Evolutionary conservation across 2,329 filamentous ascomycete species (phyloP).

Genomic region (Aspergillus felis): DNA sequence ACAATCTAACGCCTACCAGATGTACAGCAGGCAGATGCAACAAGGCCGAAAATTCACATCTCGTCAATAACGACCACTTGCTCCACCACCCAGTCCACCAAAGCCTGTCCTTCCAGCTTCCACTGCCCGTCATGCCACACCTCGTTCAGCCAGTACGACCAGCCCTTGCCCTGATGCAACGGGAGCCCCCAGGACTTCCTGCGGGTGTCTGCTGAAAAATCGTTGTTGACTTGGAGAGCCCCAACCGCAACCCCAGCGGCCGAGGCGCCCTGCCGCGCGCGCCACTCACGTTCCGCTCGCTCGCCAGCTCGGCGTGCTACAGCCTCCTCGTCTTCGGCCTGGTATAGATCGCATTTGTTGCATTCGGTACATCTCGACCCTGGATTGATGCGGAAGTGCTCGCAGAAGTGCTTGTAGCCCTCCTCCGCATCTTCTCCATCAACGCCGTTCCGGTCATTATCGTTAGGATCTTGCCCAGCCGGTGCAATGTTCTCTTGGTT

Average conservation of each 20-base stretch:
- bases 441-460: conserved; percentile 17
- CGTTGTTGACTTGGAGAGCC: conserved; percentile 25
- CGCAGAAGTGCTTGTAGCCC: conserved; percentile 92
- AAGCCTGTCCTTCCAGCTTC: conserved; percentile 39
- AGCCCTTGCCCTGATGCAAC: conserved; percentile 18
- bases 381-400: conserved; percentile 83
- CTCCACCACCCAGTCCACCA: conserved; percentile 41
- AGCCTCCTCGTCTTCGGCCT: conserved; percentile 68
- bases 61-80: conserved; percentile 36
- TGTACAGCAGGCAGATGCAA: too few relatives aligned
- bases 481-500: conserved; percentile 30
- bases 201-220: conserved; percentile 21
- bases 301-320: conserved; percentile 66
- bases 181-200: conserved; percentile 1
- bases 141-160: conserved; percentile 34
- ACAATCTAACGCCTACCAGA: background rate
- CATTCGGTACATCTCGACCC: conserved; percentile 75
- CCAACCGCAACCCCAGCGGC: conserved; percentile 12
- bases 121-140: conserved; percentile 39
- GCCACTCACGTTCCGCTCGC: conserved; percentile 69
- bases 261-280: conserved; percentile 54
- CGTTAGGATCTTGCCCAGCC: conserved; percentile 33
- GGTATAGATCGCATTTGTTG: conserved; percentile 69
- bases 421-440: conserved; percentile 49
- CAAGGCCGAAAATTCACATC: conserved; percentile 10